These are phyloP conservation scores for Starmerella asiatica DNA, from an alignment of 805 yeast genomes.

Conservation along the genomic window DNA sequence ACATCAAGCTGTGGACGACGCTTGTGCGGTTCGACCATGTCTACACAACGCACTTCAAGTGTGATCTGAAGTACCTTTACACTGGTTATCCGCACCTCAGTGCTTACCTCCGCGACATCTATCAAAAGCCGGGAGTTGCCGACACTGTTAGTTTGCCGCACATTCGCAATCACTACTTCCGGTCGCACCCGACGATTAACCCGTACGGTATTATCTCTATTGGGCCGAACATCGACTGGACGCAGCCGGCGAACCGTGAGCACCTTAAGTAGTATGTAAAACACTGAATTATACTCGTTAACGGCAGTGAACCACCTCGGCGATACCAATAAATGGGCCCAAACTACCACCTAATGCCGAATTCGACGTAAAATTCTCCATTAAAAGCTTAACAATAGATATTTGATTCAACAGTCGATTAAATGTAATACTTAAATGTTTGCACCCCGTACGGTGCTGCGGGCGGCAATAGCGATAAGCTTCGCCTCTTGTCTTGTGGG, in stretches of 20 bases:
- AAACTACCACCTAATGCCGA: too few relatives aligned
- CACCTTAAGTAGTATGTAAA: too few relatives aligned
- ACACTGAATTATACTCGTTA: too few relatives aligned
- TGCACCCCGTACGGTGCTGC: too few relatives aligned
- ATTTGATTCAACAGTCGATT: too few relatives aligned
- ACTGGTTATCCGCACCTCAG: slow-evolving; percentile 63
- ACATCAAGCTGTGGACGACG: slow-evolving; percentile 74
- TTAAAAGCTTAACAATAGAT: too few relatives aligned
- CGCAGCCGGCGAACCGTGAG: slow-evolving; percentile 17
- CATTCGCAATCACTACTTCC: slow-evolving; percentile 82
- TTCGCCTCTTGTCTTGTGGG: too few relatives aligned
- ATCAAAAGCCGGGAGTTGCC: slow-evolving; percentile 53
- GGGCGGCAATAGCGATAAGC: too few relatives aligned
- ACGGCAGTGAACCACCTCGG: too few relatives aligned
- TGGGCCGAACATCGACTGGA: slow-evolving; percentile 48
- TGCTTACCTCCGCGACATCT: slow-evolving; percentile 68
- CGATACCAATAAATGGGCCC: too few relatives aligned
- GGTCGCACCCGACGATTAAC: slow-evolving; percentile 67
- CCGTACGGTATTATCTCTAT: slow-evolving; percentile 73
- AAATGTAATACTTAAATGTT: too few relatives aligned
- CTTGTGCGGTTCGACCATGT: slow-evolving; percentile 85
- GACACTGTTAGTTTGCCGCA: slow-evolving; percentile 78
- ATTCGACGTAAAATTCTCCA: too few relatives aligned
- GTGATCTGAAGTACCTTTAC: slow-evolving; percentile 73
- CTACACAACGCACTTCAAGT: slow-evolving; percentile 89